Evolutionary conservation across 2,329 filamentous ascomycete genomes (phyloP).

Genomic region (Cercospora sp.): DNA sequence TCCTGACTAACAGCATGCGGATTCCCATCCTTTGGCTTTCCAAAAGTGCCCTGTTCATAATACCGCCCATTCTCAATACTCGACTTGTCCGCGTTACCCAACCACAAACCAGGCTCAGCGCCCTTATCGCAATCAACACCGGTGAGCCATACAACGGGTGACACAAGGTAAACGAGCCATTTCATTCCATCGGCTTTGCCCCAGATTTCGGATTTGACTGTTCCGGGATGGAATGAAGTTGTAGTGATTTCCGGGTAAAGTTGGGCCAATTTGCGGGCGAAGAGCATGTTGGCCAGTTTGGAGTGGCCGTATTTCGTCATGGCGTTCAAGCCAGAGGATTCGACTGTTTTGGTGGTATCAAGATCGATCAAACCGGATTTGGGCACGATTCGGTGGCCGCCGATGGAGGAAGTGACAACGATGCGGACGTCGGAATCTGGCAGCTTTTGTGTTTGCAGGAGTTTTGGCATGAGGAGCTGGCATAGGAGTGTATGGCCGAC

Average conservation of each 20-base stretch:
- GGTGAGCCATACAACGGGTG: conserved; percentile 11
- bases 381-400: conserved; percentile 2
- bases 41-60: conserved; percentile 30
- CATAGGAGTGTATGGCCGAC: conserved; percentile 35
- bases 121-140: conserved; percentile 24
- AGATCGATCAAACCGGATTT: conserved; percentile 9
- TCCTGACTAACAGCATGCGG: conserved; percentile 23
- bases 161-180: not conserved
- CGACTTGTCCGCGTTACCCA: conserved; percentile 26
- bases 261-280: conserved; percentile 44
- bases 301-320: conserved; percentile 46
- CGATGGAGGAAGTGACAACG: conserved; percentile 33
- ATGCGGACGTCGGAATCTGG: conserved; percentile 48
- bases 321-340: conserved; percentile 6
- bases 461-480: conserved; percentile 31
- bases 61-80: conserved; percentile 31
- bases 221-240: conserved; percentile 51
- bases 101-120: conserved; percentile 32
- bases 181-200: conserved; percentile 21
- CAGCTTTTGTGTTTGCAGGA: conserved; percentile 46
- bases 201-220: conserved; percentile 50
- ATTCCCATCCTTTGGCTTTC: conserved; percentile 17
- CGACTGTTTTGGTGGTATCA: conserved; percentile 22
- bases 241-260: conserved; percentile 49
- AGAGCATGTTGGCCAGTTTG: conserved; percentile 54